Evolutionary conservation across 345 rosid species (phyloP), one percentile per base, ranked within the genome.

Genomic region (Brassica nigra): DNA sequence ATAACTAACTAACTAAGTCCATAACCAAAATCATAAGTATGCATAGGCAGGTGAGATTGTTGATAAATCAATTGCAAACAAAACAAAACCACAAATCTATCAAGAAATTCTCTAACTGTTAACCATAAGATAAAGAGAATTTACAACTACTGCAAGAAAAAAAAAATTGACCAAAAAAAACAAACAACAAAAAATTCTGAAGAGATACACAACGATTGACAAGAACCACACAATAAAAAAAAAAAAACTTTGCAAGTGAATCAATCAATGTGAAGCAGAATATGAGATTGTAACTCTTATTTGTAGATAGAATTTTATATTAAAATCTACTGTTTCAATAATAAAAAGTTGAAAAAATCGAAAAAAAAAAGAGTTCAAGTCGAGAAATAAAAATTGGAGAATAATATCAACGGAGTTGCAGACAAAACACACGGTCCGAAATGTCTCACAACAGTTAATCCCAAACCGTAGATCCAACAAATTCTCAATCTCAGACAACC

Each of bases 341-440:
- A 12, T 4, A 11, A 4, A 10, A n/a, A 5, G 7, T 3, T 49
- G 18, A 14, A 52, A 65, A 64, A 65, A 64, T 1, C 4, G 42
- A 1, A 23, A 23, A 18, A 63, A 63, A 34, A 34, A 44, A 68
- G 37, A 69, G 34, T 4, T 49, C 5, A 10, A 8, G 15, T 54
- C 37, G 28, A 30, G 23, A 47, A 12, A 4, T 12, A 16, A 30
- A 36, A 59, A 29, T 47, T 14, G 1, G 5, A 47, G 18, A 30
- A 68, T 8, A n/a, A 67, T 39, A 36, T 58, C 30, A 52, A 34
- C 1, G 8, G 3, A 57, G 66, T 37, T 54, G 5, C 14, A 47
- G 70, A 49, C 42, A 62, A 62, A 62, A 68, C 71, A 80, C 61
- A 80, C 61, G 23, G 79, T 70, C 57, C 23, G n/a, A 62, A 80